Percentiles rank a stretch among this genome's conserved stretches.
Evolutionary conservation across 78 protist genomes (phyloP).

Genomic region (Neovahlkampfia damariscottae): DNA sequence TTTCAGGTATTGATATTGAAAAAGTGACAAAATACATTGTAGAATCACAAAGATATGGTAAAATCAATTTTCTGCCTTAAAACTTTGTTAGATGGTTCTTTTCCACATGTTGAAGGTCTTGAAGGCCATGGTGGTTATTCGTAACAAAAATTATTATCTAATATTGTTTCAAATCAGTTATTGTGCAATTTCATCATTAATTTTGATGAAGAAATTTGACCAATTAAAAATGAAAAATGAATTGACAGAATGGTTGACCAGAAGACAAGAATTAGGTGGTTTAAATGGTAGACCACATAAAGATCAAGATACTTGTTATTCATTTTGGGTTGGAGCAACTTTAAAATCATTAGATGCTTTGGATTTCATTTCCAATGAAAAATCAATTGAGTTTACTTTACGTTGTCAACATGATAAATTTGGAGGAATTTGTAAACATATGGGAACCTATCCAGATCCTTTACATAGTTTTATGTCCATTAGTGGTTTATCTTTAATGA

Average conservation of each 20-base stretch:
- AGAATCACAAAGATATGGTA: not conserved
- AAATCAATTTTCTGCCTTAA: constrained; percentile 14
- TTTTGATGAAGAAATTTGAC: not conserved
- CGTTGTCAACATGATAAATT: not conserved
- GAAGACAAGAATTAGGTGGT: not conserved
- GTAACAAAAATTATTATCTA: no score
- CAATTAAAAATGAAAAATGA: not conserved
- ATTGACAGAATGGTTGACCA: constrained; percentile 5
- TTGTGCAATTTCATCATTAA: constrained; percentile 9
- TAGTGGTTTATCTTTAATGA: not conserved
- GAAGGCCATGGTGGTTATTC: no score
- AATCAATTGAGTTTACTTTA: not conserved
- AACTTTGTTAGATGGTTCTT: constrained; percentile 10
- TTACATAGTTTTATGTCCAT: constrained; percentile 9
- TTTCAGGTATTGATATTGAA: not conserved
- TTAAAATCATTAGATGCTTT: not conserved
- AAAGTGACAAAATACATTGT: constrained; percentile 9
- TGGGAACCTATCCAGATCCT: not conserved
- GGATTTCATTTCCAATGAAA: not conserved
- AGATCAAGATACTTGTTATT: constrained; percentile 19
- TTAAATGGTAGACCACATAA: constrained; percentile 29
- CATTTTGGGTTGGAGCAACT: constrained; percentile 27
- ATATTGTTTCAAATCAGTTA: constrained; percentile 17
- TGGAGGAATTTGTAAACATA: constrained; percentile 17
- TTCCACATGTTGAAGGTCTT: no score